These are phyloP conservation scores for Fusarium domesticum DNA, from an alignment of 2,329 filamentous ascomycete species.

Conservation along the genomic window DNA sequence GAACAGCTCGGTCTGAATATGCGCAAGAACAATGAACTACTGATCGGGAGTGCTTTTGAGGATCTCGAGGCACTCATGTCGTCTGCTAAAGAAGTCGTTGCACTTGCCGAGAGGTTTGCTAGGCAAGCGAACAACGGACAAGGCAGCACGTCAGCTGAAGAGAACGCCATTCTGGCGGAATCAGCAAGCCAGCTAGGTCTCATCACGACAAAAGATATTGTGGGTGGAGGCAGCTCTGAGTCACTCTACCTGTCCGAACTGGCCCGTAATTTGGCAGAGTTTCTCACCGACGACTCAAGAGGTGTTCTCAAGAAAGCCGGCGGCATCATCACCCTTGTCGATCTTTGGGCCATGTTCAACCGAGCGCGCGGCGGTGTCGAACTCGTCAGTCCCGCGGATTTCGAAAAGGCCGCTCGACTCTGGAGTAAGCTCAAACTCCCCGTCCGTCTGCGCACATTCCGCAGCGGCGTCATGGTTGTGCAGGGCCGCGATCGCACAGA, in stretches of 20 bases:
- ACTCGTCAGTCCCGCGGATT: slow-evolving; percentile 85
- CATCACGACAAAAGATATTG: slow-evolving; percentile 93
- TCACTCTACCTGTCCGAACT: slow-evolving; percentile 87
- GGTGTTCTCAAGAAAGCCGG: slow-evolving; percentile 76
- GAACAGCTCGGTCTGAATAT: slow-evolving; percentile 82
- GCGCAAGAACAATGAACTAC: slow-evolving; percentile 86
- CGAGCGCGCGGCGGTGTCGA: slow-evolving; percentile 89
- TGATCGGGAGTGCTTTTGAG: slow-evolving; percentile 92
- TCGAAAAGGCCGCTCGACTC: slow-evolving; percentile 81
- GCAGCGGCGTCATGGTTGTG: slow-evolving; percentile 90
- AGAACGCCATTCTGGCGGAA: slow-evolving; percentile 72
- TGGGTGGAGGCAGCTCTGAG: slow-evolving; percentile 71
- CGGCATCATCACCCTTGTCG: slow-evolving; percentile 84
- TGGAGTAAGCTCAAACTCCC: slow-evolving; percentile 89
- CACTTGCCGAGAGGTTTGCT: slow-evolving; percentile 84
- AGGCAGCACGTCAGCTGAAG: slow-evolving; percentile 63
- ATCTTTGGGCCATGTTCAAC: slow-evolving; percentile 94
- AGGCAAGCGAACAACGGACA: slow-evolving; percentile 60
- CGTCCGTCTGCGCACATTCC: slow-evolving; percentile 82
- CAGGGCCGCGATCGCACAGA: slow-evolving; percentile 86
- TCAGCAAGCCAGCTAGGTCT: slow-evolving; percentile 77
- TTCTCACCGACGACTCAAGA: slow-evolving; percentile 78
- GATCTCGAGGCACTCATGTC: slow-evolving; percentile 96
- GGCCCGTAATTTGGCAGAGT: slow-evolving; percentile 81
- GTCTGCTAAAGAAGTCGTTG: slow-evolving; percentile 92